These are phyloP conservation scores for Fragilariopsis cylindrus DNA, from an alignment of 108 stramenopile species.

Conservation along the genomic window DNA sequence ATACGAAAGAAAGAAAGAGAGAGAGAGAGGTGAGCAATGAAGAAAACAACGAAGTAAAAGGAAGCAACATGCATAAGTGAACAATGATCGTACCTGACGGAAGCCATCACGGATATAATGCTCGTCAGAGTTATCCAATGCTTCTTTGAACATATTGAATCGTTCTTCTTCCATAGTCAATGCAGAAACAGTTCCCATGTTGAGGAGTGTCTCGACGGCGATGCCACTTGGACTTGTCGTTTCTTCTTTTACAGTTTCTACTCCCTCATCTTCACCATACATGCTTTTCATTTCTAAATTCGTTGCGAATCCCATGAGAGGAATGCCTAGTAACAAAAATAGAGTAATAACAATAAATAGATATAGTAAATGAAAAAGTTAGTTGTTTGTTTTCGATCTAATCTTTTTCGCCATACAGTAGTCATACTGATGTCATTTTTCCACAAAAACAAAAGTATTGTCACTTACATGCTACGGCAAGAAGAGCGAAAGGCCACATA, in stretches of 20 bases:
- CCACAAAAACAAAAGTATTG: too few relatives aligned
- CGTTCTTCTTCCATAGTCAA: slow-evolving; percentile 61
- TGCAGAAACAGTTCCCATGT: slow-evolving; percentile 77
- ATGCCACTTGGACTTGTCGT: slow-evolving; percentile 65
- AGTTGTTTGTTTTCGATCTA: too few relatives aligned
- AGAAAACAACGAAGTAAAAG: background rate
- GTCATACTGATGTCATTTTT: too few relatives aligned
- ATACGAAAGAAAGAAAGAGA: slow-evolving; percentile 50
- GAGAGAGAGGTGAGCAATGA: too few relatives aligned
- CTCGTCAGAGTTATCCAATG: slow-evolving; percentile 32
- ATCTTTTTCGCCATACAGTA: too few relatives aligned
- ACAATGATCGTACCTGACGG: background rate
- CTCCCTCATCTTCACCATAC: slow-evolving; percentile 63
- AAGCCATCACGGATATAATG: background rate
- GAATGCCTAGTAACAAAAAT: slow-evolving; percentile 29
- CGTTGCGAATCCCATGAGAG: slow-evolving; percentile 73
- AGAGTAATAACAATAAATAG: too few relatives aligned
- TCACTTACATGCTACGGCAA: slow-evolving; percentile 48
- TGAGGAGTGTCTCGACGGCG: slow-evolving; percentile 69
- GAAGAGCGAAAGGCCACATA: slow-evolving; percentile 85
- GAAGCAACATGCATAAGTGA: background rate
- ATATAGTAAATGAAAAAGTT: too few relatives aligned
- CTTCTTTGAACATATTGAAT: slow-evolving; percentile 54
- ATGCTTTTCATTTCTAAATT: slow-evolving; percentile 67
- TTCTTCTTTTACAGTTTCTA: slow-evolving; percentile 41